A percentile compares a stretch with the other conserved stretches of the same genome.
phyloP scores from a whole-genome alignment of 2,329 filamentous ascomycete genomes.

The Cladosporium sp. region DNA sequence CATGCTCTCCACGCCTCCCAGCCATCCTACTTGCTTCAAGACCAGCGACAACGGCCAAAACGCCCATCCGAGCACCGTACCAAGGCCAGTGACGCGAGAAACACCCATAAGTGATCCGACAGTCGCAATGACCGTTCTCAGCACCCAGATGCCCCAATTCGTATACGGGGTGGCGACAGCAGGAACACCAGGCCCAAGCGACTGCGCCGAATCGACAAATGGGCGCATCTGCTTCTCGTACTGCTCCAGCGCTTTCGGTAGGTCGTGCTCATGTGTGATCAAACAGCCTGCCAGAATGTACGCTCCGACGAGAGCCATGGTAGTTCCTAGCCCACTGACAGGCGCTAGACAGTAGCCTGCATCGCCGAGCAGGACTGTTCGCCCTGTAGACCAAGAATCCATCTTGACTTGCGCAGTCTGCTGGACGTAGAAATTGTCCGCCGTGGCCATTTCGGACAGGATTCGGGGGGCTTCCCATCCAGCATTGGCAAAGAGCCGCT shows the following conservation, averaged over 20 bases:
- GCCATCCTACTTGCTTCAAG: background rate
- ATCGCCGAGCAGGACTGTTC: conserved; percentile 36
- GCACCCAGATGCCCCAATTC: conserved; percentile 16
- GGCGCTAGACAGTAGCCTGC: conserved; percentile 36
- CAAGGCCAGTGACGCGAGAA: background rate
- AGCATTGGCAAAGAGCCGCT: conserved; percentile 28
- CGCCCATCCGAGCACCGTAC: background rate
- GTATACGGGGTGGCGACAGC: conserved; percentile 32
- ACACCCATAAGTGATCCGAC: background rate
- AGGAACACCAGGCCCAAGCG: conserved; percentile 32
- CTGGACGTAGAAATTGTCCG: conserved; percentile 37
- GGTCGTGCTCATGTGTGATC: conserved; percentile 24
- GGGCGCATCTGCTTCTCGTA: conserved; percentile 34
- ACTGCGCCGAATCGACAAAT: conserved; percentile 31
- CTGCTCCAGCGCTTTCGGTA: conserved; percentile 26
- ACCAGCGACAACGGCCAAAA: background rate
- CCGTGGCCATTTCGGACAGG: conserved; percentile 28
- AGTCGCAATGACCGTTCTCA: background rate
- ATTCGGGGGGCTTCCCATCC: conserved; percentile 34
- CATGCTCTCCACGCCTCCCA: conserved; percentile 10
- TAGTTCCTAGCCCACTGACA: conserved; percentile 39
- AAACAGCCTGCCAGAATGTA: conserved; percentile 37
- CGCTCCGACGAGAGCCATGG: conserved; percentile 35
- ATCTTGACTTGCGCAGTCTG: conserved; percentile 36
- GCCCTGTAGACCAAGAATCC: conserved; percentile 31